Base-by-base conservation (phyloP, 192 early-diverging fungal genomes). In the Backusella westeae region DNA sequence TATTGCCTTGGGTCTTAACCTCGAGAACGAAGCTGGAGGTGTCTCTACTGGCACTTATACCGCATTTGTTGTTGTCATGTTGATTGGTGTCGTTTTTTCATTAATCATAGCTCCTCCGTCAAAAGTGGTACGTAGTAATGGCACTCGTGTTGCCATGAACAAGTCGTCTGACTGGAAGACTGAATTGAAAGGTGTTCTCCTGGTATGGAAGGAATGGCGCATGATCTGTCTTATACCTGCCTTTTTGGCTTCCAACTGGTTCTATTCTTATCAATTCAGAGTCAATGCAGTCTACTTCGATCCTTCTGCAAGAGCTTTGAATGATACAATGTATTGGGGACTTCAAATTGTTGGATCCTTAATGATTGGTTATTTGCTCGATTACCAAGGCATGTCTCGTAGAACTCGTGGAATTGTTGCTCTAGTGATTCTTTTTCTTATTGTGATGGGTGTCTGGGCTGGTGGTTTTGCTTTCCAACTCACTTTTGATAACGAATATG, bases 181-280 rank as follows among this genome's bases (percentile, higher is more conserved):
- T 63, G 91, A 89, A 81, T 77, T 78, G 21, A 72, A 83, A 7
- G 86, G 86, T 65, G 81, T 86, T 9, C 23, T 88, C 17, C 80
- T 77, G 63, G 79, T 92, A 29, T 91, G 92, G 77, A 39, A 81
- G 12, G 87, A 93, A 69, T 89, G 84, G 81, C 87, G 87, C 72
- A 90, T 93, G 77, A 41, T 94, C 19, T 69, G 85, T 26, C 86
- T 95, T 15, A 76, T 89, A 12, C 93, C 93, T 36, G 85, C 89
- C 77, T 92, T 89, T 80, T 44, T 94, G 23, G 87, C 90, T 14
- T 90, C 89, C 68, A 95, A 95, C 74, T 93, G 91, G 88, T 92
- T 91, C 82, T 94, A 93, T 84, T 83, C 91, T 0, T 92, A 92
- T 80, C 91, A 95, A 72, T 93, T 89, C 79, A 84, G 78, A 9